These are phyloP conservation scores for Saccharomycopsis javanensis DNA, from an alignment of 805 yeast genomes.

Conservation along the genomic window DNA sequence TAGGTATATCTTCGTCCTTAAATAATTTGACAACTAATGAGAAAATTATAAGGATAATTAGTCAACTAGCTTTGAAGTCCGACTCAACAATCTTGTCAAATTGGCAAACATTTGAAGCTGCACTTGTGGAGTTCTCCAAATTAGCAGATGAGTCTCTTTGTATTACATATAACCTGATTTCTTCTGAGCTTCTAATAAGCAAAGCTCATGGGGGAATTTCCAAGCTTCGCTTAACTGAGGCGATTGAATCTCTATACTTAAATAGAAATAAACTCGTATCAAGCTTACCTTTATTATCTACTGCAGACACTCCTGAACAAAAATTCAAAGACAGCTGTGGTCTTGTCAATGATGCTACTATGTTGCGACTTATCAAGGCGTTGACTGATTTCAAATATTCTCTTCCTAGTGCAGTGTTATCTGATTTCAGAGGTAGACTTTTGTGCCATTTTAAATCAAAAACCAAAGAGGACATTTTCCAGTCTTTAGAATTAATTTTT, in stretches of 20 bases:
- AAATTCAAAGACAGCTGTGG: conserved; percentile 22
- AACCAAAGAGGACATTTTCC: conserved; percentile 22
- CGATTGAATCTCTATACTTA: conserved; percentile 27
- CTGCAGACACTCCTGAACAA: conserved; percentile 21
- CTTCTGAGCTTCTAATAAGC: conserved; percentile 13
- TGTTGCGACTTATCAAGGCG: conserved; percentile 26
- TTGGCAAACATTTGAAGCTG: conserved; percentile 63
- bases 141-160: conserved; percentile 33
- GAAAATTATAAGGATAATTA: conserved; percentile 27
- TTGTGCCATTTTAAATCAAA: conserved; percentile 14
- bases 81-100: conserved; percentile 31
- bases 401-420: conserved; percentile 30
- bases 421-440: conserved; percentile 29
- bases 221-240: conserved; percentile 27
- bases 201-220: conserved; percentile 29
- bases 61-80: conserved; percentile 28
- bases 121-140: conserved; percentile 63
- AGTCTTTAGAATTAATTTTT: conserved; percentile 32
- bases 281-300: conserved; percentile 21
- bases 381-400: conserved; percentile 33
- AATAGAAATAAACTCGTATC: conserved; percentile 27
- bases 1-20: conserved; percentile 11
- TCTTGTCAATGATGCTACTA: conserved; percentile 23
- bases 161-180: conserved; percentile 25
- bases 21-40: conserved; percentile 27